A percentile compares a stretch with the other conserved stretches of the same genome.
These are phyloP conservation scores for Cutaneotrichosporon spelunceum DNA, from an alignment of 1,284 basidiomycete species.

Conservation along the genomic window DNA sequence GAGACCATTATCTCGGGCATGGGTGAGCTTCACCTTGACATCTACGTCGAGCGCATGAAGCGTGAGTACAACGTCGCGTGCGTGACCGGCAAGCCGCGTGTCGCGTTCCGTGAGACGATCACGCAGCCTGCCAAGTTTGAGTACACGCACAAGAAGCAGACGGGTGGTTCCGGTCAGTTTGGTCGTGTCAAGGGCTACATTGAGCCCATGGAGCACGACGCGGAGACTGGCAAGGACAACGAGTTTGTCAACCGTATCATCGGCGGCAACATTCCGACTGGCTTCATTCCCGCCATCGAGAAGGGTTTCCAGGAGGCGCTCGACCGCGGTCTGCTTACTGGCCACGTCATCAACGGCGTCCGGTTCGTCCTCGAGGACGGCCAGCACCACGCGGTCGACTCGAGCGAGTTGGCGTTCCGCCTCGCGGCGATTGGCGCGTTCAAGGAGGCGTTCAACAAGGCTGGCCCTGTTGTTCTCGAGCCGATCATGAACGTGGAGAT, in stretches of 20 bases:
- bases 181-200: slow-evolving; percentile 88
- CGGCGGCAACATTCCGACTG: slow-evolving; percentile 85
- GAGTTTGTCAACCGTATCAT: slow-evolving; percentile 87
- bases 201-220: slow-evolving; percentile 81
- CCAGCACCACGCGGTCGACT: slow-evolving; percentile 91
- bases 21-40: slow-evolving; percentile 98
- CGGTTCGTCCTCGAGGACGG: slow-evolving; percentile 91
- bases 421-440: slow-evolving; percentile 87
- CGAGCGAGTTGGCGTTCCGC: slow-evolving; percentile 93
- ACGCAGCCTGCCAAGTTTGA: slow-evolving; percentile 75
- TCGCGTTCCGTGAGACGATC: slow-evolving; percentile 95
- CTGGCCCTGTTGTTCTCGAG: slow-evolving; percentile 81
- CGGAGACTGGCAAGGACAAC: slow-evolving; percentile 77
- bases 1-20: slow-evolving; percentile 99
- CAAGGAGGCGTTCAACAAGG: slow-evolving; percentile 79
- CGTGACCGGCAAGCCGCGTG: slow-evolving; percentile 90
- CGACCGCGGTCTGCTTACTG: slow-evolving; percentile 85
- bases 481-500: slow-evolving; percentile 99
- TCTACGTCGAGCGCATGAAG: slow-evolving; percentile 98
- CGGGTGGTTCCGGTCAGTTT: slow-evolving; percentile 95
- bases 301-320: slow-evolving; percentile 97
- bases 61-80: slow-evolving; percentile 96
- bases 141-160: slow-evolving; percentile 98
- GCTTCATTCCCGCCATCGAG: slow-evolving; percentile 92
- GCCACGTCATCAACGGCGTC: slow-evolving; percentile 82